Evolutionary conservation across 352 stramenopile genomes (phyloP).

Genomic region (Globisporangium radiosum): DNA sequence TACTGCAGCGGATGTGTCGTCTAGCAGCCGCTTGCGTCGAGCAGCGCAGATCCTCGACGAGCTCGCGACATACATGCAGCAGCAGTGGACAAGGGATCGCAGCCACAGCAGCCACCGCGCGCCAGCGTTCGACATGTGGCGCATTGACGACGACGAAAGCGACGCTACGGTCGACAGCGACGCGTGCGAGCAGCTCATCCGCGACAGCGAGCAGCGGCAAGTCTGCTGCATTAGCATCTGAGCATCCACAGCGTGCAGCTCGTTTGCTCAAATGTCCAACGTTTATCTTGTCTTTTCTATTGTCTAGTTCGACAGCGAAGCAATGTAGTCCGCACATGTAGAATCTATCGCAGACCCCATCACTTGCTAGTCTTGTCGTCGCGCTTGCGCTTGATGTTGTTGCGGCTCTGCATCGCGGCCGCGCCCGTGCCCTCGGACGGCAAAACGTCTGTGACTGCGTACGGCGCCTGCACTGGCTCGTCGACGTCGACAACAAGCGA

Average conservation of each 20-base stretch:
- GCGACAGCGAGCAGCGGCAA: slow-evolving; percentile 34
- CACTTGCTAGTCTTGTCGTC: slow-evolving; percentile 26
- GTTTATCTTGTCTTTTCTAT: no score
- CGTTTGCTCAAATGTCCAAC: no score
- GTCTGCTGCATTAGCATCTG: slow-evolving; percentile 49
- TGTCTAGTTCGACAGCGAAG: no score
- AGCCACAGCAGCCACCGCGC: no score
- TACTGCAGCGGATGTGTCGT: no score
- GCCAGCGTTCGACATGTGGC: slow-evolving; percentile 7
- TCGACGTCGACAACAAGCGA: slow-evolving; percentile 45
- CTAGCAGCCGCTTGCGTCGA: neutral
- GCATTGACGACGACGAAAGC: neutral
- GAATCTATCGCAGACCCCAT: neutral
- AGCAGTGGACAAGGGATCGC: neutral
- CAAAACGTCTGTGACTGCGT: slow-evolving; percentile 66
- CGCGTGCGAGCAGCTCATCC: slow-evolving; percentile 31
- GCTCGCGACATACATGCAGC: neutral
- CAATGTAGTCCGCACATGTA: no score
- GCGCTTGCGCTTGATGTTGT: slow-evolving; percentile 85
- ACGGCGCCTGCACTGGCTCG: slow-evolving; percentile 37
- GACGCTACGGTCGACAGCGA: slow-evolving; percentile 18
- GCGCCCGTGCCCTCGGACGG: slow-evolving; percentile 67
- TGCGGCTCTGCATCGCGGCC: slow-evolving; percentile 75
- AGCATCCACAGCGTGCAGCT: neutral
- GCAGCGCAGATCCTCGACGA: neutral